Conservation (phyloP, 202 grass and related monocot genomes). For the Brachypodium distachyon region DNA sequence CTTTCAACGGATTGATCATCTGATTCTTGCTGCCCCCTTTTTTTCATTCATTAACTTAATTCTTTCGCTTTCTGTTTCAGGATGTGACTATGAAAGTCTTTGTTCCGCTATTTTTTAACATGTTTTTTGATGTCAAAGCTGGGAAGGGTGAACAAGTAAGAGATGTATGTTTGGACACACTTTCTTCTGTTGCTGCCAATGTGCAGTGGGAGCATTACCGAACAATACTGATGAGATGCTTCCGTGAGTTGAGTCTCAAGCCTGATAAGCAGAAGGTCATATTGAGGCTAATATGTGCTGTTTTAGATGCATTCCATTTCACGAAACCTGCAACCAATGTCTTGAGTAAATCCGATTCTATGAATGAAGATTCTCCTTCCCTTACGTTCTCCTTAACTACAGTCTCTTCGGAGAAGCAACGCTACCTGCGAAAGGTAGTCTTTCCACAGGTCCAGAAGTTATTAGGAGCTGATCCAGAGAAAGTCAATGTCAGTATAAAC, state of each 20-base stretch:
- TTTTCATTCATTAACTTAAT: neutral
- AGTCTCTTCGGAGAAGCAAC: conserved; percentile 46
- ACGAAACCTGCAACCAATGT: conserved; percentile 21
- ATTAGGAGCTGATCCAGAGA: conserved; percentile 63
- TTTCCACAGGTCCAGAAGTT: conserved; percentile 75
- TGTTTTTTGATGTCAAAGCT: conserved; percentile 80
- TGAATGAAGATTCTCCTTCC: conserved; percentile 19
- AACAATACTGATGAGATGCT: conserved; percentile 67
- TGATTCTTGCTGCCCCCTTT: neutral
- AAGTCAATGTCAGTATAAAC: conserved; percentile 73
- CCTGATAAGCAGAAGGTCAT: conserved; percentile 82
- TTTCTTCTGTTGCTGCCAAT: conserved; percentile 62
- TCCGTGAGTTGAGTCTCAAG: conserved; percentile 58
- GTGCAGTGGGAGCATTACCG: conserved; percentile 89
- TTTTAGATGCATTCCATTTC: conserved; percentile 84
- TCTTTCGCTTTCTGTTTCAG: conserved; percentile 41
- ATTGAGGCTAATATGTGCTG: conserved; percentile 71
- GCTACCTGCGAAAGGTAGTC: conserved; percentile 65
- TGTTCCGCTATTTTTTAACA: conserved; percentile 88
- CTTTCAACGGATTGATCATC: neutral
- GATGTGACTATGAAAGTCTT: conserved; percentile 78
- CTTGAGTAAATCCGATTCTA: conserved; percentile 18
- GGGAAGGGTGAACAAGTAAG: conserved; percentile 83
- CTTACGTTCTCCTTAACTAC: conserved; percentile 28
- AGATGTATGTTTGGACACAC: conserved; percentile 76